A percentile compares a stretch with the other conserved stretches of the same genome.
Evolutionary conservation across 225 moss, liverwort and hornwort genomes (phyloP).

Genomic region (Sphagnum contortum): DNA sequence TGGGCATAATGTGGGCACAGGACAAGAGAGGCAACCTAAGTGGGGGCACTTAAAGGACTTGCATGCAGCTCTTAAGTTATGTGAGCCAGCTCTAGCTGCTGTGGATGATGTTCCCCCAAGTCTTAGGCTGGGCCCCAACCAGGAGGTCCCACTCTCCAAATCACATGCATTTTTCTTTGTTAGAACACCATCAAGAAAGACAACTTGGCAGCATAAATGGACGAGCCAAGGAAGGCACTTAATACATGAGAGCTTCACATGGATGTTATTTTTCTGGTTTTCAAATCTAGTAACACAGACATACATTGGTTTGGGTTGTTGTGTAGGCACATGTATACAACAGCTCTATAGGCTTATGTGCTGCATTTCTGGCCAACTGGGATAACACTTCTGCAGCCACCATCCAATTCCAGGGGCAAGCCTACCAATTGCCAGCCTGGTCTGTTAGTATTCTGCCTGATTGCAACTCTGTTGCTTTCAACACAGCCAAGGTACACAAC

Average conservation of each 20-base stretch:
- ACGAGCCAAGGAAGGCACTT: no score
- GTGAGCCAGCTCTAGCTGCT: conserved; percentile 41
- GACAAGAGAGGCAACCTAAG: conserved; percentile 49
- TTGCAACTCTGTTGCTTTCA: conserved; percentile 55
- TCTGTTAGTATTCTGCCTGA: conserved; percentile 81
- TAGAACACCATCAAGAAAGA: no score
- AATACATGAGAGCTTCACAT: no score
- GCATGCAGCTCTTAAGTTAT: conserved; percentile 58
- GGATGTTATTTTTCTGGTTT: no score
- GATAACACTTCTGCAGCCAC: conserved; percentile 5
- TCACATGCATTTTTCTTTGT: no score
- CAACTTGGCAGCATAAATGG: no score
- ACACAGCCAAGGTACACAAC: conserved; percentile 52
- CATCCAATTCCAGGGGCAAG: conserved; percentile 45
- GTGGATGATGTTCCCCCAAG: conserved; percentile 29
- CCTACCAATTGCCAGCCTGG: conserved; percentile 57
- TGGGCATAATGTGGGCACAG: background rate
- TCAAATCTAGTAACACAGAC: no score
- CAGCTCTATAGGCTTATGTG: conserved; percentile 40
- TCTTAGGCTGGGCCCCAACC: conserved; percentile 19
- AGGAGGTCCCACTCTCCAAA: conserved; percentile 28
- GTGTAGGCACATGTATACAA: conserved; percentile 22
- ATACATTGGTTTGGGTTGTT: background rate
- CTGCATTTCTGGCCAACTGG: conserved; percentile 48
- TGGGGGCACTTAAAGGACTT: conserved; percentile 78